phyloP scores from a whole-genome alignment of 2,329 filamentous ascomycete genomes.

The Arthroderma uncinatum region DNA sequence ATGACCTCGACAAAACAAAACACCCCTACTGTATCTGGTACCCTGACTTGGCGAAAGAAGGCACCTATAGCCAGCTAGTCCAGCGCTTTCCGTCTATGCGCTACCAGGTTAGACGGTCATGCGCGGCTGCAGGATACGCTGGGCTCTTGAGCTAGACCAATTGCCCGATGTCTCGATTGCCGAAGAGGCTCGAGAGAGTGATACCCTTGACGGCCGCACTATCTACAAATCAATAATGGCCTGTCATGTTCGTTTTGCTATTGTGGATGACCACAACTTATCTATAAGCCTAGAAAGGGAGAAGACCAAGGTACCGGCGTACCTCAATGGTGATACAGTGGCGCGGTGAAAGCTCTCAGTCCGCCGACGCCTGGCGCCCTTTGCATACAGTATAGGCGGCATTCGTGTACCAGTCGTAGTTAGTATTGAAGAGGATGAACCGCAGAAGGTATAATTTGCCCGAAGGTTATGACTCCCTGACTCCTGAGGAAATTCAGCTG shows the following conservation, averaged over 20 bases:
- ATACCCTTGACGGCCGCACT: slow-evolving; percentile 11
- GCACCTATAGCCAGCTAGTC: slow-evolving; percentile 28
- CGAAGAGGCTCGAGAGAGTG: slow-evolving; percentile 30
- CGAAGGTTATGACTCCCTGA: slow-evolving; percentile 22
- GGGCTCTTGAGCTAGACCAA: slow-evolving; percentile 29
- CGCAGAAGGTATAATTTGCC: not conserved
- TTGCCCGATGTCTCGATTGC: slow-evolving; percentile 33
- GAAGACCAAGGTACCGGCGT: slow-evolving; percentile 5
- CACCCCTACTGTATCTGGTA: slow-evolving; percentile 36
- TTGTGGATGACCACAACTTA: slow-evolving; percentile 32
- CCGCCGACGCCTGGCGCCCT: too few relatives aligned
- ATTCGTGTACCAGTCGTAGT: too few relatives aligned
- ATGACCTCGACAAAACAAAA: not conserved
- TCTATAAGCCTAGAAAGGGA: slow-evolving; percentile 14
- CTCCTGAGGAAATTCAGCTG: slow-evolving; percentile 17
- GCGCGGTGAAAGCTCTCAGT: slow-evolving; percentile 21
- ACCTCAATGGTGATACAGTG: slow-evolving; percentile 29
- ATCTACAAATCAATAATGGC: slow-evolving; percentile 28
- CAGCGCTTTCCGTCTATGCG: slow-evolving; percentile 24
- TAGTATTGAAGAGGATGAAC: slow-evolving; percentile 7
- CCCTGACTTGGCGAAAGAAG: slow-evolving; percentile 28
- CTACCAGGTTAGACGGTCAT: slow-evolving; percentile 33
- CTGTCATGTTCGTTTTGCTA: slow-evolving; percentile 17
- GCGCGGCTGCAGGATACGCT: slow-evolving; percentile 31
- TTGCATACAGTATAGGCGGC: too few relatives aligned